Base-by-base conservation (phyloP, 108 stramenopile genomes). In the Mediolabrus comicus region DNA sequence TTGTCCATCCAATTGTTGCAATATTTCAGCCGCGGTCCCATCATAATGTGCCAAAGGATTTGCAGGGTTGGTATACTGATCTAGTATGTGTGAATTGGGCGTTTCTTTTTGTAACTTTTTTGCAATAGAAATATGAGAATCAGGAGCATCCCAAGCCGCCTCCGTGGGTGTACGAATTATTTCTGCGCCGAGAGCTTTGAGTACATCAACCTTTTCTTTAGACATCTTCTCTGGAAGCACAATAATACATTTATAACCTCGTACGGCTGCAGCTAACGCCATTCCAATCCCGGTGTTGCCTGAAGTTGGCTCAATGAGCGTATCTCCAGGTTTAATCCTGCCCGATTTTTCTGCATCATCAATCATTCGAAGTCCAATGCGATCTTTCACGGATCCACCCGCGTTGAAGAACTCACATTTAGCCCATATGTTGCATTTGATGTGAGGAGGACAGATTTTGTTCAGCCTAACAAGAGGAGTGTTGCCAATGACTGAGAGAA, bases 231-330 rank as follows among this genome's bases (percentile, higher is more conserved):
- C 95, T 13, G 97, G 97, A 59, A 98, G 62, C 14, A 89, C 90
- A 68, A 98, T 96, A 60, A 98, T 95, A 59, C 87, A 90, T 31
- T 80, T 78, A 61, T 92, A 95, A 1, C 95, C 95, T 63, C 89
- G 89, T 13, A 95, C 86, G 8, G 96, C 96, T 17, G 89, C 85
- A 7, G 91, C 93, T 41, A 97, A 65, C 0, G 97, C 95, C 7
- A 98, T 77, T 13, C 97, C 96, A 54, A 98, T 98, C 35, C 97
- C 97, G 8, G 97, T 98, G 81, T 97, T 98, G 12, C 97, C 97
- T 14, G 85, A 86, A 4, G 97, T 98, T n/a, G 95, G 95, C 73
- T 98, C 97, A 66, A 98, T 96, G 28, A 98, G 66, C 8, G 96
- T 97, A 59, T 95, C 96, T 16, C 97, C 97, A 9, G 90, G 88